Conservation (phyloP, 2,329 filamentous ascomycete species). For the Boeremia lycopersici region DNA sequence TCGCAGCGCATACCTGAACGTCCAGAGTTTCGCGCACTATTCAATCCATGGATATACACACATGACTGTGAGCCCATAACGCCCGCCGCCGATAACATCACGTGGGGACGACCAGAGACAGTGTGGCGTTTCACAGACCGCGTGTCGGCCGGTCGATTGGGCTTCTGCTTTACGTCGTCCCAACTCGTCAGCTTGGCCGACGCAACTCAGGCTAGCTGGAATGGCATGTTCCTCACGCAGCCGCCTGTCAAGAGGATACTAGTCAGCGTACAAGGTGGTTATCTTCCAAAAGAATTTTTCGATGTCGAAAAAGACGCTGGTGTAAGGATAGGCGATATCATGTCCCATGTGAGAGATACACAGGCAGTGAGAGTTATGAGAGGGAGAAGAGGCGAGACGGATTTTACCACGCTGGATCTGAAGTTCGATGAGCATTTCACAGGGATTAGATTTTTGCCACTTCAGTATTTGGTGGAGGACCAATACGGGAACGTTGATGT, state of each 20-base stretch:
- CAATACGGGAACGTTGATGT: not conserved
- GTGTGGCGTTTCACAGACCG: conserved; percentile 4
- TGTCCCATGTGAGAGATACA: not conserved
- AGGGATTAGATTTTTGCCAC: not conserved
- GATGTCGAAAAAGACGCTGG: not conserved
- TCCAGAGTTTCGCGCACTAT: conserved; percentile 1
- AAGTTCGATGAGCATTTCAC: conserved; percentile 8
- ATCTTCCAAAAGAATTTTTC: not conserved
- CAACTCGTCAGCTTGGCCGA: not conserved
- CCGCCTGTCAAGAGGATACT: not conserved
- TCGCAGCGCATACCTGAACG: not conserved
- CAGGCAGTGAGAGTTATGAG: not conserved
- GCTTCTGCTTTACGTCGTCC: not conserved
- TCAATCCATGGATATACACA: conserved; percentile 7
- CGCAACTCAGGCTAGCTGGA: not conserved
- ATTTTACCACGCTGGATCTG: not conserved
- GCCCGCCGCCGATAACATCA: not conserved
- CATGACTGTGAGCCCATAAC: not conserved
- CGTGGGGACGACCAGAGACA: not conserved
- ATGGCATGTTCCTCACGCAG: conserved; percentile 5
- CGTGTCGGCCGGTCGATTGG: not conserved
- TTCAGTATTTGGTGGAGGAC: not conserved
- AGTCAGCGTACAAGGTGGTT: not conserved
- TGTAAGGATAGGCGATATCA: not conserved
- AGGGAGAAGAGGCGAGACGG: not conserved